Percentiles rank a stretch among this genome's conserved stretches.
Conservation (phyloP, 2,329 filamentous ascomycete species). For the Alternaria triticimaculans region DNA sequence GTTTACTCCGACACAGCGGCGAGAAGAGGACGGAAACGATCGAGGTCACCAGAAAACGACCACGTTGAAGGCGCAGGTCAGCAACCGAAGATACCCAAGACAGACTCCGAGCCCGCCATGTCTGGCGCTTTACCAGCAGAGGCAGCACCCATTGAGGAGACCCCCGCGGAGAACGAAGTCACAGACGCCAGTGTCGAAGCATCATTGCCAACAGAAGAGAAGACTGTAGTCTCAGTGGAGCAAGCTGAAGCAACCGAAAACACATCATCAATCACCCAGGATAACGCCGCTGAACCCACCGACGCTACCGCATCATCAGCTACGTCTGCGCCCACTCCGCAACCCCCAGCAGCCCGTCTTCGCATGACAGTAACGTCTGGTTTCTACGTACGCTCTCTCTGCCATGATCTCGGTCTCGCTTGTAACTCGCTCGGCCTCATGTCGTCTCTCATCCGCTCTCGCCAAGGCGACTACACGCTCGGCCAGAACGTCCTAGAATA, state of each 20-base stretch:
- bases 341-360: slow-evolving; percentile 75
- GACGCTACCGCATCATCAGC: neutral
- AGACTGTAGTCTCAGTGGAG: neutral
- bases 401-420: slow-evolving; percentile 86
- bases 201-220: slow-evolving; percentile 1
- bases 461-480: slow-evolving; percentile 81
- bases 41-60: slow-evolving; percentile 21
- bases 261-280: neutral
- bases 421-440: slow-evolving; percentile 84
- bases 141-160: neutral
- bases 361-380: slow-evolving; percentile 93
- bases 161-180: neutral
- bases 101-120: slow-evolving; percentile 40
- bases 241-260: neutral
- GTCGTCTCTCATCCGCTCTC: slow-evolving; percentile 79
- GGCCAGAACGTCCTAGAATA: slow-evolving; percentile 78
- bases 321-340: slow-evolving; percentile 3
- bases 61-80: slow-evolving; percentile 20
- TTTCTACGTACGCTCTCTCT: slow-evolving; percentile 94
- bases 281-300: neutral
- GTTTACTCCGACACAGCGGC: slow-evolving; percentile 24
- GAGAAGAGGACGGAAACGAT: slow-evolving; percentile 36
- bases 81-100: slow-evolving; percentile 33
- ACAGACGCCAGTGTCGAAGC: neutral
- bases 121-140: slow-evolving; percentile 39